Conservation (phyloP, 306 rosid genomes). For the Lathyrus tuberosus region DNA sequence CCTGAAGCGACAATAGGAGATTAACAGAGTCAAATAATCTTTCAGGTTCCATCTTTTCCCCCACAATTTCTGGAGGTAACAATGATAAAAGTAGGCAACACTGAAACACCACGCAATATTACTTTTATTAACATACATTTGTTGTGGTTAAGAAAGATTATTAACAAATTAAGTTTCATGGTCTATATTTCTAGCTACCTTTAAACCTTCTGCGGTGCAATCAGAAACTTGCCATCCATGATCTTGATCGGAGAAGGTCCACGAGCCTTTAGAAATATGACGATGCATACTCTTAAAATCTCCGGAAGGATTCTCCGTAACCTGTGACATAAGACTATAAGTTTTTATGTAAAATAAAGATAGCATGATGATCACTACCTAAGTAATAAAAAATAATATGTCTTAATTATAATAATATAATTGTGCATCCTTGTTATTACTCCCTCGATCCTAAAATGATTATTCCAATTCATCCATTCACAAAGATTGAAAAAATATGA, state of each 20-base stretch:
- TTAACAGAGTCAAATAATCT: constrained; percentile 65
- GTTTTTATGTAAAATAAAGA: neutral
- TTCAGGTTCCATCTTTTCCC: constrained; percentile 69
- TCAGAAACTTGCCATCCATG: constrained; percentile 96
- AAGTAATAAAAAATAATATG: too few relatives aligned
- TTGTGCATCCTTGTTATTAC: too few relatives aligned
- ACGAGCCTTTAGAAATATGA: constrained; percentile 80
- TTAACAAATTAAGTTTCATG: neutral
- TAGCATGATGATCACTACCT: too few relatives aligned
- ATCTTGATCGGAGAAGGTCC: constrained; percentile 86
- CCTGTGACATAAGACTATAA: constrained; percentile 39
- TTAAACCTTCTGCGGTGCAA: constrained; percentile 77
- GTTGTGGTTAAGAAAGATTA: neutral
- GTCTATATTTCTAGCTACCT: constrained; percentile 45
- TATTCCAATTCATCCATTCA: too few relatives aligned
- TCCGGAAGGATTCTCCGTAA: constrained; percentile 62
- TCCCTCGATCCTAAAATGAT: too few relatives aligned
- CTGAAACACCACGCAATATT: constrained; percentile 38
- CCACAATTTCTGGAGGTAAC: constrained; percentile 67
- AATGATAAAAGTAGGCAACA: constrained; percentile 64
- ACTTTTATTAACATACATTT: neutral
- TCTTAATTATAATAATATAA: too few relatives aligned
- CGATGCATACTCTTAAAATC: constrained; percentile 67
- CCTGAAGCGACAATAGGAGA: constrained; percentile 67
- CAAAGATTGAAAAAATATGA: too few relatives aligned